Percentiles rank a stretch among this genome's conserved stretches.
These are phyloP conservation scores for Cadophora gregata DNA, from an alignment of 2,329 filamentous ascomycete species.

Conservation along the genomic window DNA sequence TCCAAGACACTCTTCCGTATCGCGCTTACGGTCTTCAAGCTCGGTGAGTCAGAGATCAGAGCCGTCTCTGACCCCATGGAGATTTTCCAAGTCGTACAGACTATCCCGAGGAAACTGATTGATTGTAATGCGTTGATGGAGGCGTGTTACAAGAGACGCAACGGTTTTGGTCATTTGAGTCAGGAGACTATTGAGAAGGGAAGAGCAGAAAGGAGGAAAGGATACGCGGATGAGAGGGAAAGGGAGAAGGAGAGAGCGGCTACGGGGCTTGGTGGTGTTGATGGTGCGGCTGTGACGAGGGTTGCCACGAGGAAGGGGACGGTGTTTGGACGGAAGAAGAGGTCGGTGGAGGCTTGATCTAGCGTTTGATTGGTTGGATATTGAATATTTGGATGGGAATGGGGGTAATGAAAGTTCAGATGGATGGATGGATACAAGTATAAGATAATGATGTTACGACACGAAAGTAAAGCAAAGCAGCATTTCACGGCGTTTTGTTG, in stretches of 20 bases:
- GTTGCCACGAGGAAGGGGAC: constrained; percentile 19
- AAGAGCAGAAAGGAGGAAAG: constrained; percentile 68
- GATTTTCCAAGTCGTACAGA: constrained; percentile 93
- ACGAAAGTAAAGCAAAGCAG: not conserved
- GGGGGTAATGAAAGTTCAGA: not conserved
- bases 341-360: constrained; percentile 9
- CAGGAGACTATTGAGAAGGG: constrained; percentile 82
- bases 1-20: constrained; percentile 93
- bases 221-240: constrained; percentile 44
- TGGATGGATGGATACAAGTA: not conserved
- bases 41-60: constrained; percentile 81
- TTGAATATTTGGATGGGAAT: not conserved
- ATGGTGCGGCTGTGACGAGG: constrained; percentile 16
- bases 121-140: constrained; percentile 86
- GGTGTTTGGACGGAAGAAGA: constrained; percentile 28
- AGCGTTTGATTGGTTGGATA: not conserved
- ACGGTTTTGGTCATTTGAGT: constrained; percentile 81
- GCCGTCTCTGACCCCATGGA: constrained; percentile 87
- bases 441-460: constrained; percentile 3
- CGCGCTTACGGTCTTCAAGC: constrained; percentile 88
- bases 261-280: not conserved
- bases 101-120: constrained; percentile 78
- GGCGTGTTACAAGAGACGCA: constrained; percentile 78
- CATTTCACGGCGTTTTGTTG: constrained; percentile 8
- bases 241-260: constrained; percentile 25